These are phyloP conservation scores for Trametes sp. DNA, from an alignment of 1,284 basidiomycete genomes.

Conservation along the genomic window DNA sequence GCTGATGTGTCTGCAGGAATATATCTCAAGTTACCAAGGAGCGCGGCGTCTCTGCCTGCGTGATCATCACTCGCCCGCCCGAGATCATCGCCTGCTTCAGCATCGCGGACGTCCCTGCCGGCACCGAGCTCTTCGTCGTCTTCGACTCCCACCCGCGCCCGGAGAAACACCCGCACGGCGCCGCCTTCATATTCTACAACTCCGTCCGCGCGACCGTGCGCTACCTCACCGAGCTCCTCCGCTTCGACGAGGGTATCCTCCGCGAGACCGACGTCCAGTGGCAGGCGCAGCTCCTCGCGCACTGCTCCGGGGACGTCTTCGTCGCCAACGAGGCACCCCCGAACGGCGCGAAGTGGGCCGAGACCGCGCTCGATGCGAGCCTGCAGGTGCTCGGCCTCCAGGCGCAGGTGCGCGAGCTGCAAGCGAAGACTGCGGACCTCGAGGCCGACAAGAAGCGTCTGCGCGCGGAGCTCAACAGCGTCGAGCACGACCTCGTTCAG, in stretches of 20 bases:
- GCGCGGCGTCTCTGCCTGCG: slow-evolving; percentile 48
- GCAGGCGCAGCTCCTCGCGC: slow-evolving; percentile 66
- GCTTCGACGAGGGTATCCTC: slow-evolving; percentile 54
- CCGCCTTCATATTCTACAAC: slow-evolving; percentile 59
- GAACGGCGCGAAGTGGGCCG: slow-evolving; percentile 37
- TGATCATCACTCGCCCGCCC: slow-evolving; percentile 71
- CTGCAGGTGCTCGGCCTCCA: slow-evolving; percentile 51
- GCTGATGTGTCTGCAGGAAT: slow-evolving; percentile 6
- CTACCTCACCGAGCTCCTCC: slow-evolving; percentile 57
- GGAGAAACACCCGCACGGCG: slow-evolving; percentile 57
- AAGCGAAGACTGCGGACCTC: slow-evolving; percentile 41
- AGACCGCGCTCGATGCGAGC: slow-evolving; percentile 55
- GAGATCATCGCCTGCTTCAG: slow-evolving; percentile 68
- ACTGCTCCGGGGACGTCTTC: slow-evolving; percentile 66
- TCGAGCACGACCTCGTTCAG: slow-evolving; percentile 33
- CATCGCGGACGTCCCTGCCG: slow-evolving; percentile 43
- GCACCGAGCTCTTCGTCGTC: slow-evolving; percentile 53
- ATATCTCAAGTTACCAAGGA: slow-evolving; percentile 38
- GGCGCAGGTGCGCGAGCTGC: slow-evolving; percentile 50
- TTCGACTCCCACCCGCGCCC: slow-evolving; percentile 74
- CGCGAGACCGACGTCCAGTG: slow-evolving; percentile 57
- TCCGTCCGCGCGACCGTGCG: slow-evolving; percentile 50
- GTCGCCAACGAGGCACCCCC: slow-evolving; percentile 39
- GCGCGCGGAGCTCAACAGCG: background rate
- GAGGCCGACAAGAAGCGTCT: slow-evolving; percentile 42